phyloP scores from a whole-genome alignment of 805 yeast genomes.

The Brettanomyces anomalus region DNA sequence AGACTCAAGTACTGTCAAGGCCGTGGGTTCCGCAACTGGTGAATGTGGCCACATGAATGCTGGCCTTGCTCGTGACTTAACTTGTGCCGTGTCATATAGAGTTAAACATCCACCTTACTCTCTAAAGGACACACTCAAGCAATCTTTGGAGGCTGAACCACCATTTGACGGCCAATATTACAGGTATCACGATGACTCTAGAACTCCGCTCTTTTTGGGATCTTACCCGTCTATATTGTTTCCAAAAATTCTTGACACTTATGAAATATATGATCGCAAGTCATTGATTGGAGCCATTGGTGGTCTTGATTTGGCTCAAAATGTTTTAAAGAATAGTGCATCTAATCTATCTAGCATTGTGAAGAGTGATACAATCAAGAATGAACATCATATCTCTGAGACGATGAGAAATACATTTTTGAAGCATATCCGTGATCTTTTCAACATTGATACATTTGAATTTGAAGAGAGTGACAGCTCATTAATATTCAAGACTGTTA shows the following conservation, averaged over 20 bases:
- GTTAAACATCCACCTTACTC: slow-evolving; percentile 32
- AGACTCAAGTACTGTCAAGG: slow-evolving; percentile 29
- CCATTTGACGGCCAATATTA: slow-evolving; percentile 37
- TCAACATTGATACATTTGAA: slow-evolving; percentile 50
- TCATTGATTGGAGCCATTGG: slow-evolving; percentile 50
- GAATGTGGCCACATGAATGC: slow-evolving; percentile 1
- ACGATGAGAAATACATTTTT: slow-evolving; percentile 39
- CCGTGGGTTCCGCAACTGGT: slow-evolving; percentile 2
- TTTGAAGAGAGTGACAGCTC: slow-evolving; percentile 43
- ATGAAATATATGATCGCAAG: slow-evolving; percentile 45
- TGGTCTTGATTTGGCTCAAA: slow-evolving; percentile 18
- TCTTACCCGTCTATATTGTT: slow-evolving; percentile 58
- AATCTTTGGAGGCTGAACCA: slow-evolving; percentile 60
- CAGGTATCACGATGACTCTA: slow-evolving; percentile 33
- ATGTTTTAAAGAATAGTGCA: slow-evolving; percentile 9
- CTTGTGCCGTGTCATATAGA: slow-evolving; percentile 38
- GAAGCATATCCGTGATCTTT: slow-evolving; percentile 50
- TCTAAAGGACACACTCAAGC: slow-evolving; percentile 48
- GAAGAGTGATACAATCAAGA: slow-evolving; percentile 6
- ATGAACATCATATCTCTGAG: background rate
- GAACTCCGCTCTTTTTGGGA: slow-evolving; percentile 53
- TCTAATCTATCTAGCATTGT: slow-evolving; percentile 10
- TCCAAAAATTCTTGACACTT: slow-evolving; percentile 46
- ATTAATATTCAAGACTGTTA: slow-evolving; percentile 49
- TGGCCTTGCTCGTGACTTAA: slow-evolving; percentile 8